Percentiles rank a stretch among this genome's conserved stretches.
Conservation (phyloP, 768 basidiomycete genomes). For the Hirschioporus abietinus region DNA sequence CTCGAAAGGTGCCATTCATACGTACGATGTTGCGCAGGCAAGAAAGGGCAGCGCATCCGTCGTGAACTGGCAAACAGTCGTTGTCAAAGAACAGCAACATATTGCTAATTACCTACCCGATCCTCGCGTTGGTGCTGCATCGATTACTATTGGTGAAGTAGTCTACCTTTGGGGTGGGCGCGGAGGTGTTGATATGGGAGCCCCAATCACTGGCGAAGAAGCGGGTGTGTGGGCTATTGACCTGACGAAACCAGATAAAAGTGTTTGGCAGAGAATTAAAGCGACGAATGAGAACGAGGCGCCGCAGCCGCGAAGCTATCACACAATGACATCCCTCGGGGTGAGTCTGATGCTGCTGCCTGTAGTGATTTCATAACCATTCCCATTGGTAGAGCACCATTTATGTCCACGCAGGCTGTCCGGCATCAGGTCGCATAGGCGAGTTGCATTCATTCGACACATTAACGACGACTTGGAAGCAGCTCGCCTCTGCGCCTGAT, state of each 20-base stretch:
- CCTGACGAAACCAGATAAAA: conserved; percentile 9
- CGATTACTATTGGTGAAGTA: conserved; percentile 12
- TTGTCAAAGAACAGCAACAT: neutral
- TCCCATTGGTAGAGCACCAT: conserved; percentile 21
- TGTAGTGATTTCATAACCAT: neutral
- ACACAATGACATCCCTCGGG: conserved; percentile 24
- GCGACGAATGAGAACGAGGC: conserved; percentile 24
- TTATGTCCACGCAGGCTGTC: conserved; percentile 39
- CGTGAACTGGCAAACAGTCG: neutral
- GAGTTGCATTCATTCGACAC: conserved; percentile 31
- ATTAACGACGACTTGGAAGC: conserved; percentile 23
- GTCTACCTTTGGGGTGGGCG: conserved; percentile 44
- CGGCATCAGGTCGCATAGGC: conserved; percentile 28
- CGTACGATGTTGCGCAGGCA: conserved; percentile 18
- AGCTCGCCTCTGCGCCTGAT: conserved; percentile 31
- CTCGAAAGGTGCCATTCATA: conserved; percentile 19
- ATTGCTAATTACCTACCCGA: conserved; percentile 14
- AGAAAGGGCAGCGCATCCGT: conserved; percentile 7
- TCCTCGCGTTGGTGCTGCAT: conserved; percentile 21
- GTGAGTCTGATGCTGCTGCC: conserved; percentile 20
- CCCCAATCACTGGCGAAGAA: conserved; percentile 26
- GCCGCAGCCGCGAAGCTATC: conserved; percentile 32
- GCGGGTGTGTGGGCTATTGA: conserved; percentile 26
- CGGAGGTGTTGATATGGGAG: conserved; percentile 32
- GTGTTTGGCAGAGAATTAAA: conserved; percentile 27